phyloP scores from a whole-genome alignment of 208 protist species.

The Trypanosoma mega region DNA sequence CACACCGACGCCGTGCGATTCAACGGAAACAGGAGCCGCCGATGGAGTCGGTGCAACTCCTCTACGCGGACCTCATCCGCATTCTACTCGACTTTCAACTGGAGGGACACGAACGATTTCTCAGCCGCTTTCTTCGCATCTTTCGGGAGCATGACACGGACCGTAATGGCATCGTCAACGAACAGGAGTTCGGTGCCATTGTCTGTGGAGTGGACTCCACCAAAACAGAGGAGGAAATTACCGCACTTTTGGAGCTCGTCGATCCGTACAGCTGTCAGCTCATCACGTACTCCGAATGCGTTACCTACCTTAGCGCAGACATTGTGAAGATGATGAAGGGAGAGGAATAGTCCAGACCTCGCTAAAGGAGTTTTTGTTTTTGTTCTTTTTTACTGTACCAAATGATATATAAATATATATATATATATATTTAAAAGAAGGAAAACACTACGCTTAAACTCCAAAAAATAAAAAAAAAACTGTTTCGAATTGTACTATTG shows the following conservation, averaged over 20 bases:
- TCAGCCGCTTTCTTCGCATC: constrained; percentile 64
- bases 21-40: constrained; percentile 8
- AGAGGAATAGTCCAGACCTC: neutral
- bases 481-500: no score
- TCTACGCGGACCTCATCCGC: constrained; percentile 67
- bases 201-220: constrained; percentile 45
- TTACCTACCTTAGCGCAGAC: constrained; percentile 70
- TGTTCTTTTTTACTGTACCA: neutral
- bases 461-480: neutral
- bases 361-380: neutral
- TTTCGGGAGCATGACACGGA: constrained; percentile 77
- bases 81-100: constrained; percentile 90
- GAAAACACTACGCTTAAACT: neutral
- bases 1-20: constrained; percentile 22
- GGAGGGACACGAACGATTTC: constrained; percentile 84
- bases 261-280: constrained; percentile 73
- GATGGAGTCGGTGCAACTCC: constrained; percentile 34
- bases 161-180: constrained; percentile 77
- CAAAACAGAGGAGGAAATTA: constrained; percentile 56
- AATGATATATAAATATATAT: neutral
- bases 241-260: constrained; percentile 53
- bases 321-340: constrained; percentile 48
- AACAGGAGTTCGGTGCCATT: constrained; percentile 60
- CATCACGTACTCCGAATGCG: constrained; percentile 83
- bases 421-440: constrained; percentile 6